Conservation (phyloP, 2,329 filamentous ascomycete genomes). For the Colletotrichum australisinense region DNA sequence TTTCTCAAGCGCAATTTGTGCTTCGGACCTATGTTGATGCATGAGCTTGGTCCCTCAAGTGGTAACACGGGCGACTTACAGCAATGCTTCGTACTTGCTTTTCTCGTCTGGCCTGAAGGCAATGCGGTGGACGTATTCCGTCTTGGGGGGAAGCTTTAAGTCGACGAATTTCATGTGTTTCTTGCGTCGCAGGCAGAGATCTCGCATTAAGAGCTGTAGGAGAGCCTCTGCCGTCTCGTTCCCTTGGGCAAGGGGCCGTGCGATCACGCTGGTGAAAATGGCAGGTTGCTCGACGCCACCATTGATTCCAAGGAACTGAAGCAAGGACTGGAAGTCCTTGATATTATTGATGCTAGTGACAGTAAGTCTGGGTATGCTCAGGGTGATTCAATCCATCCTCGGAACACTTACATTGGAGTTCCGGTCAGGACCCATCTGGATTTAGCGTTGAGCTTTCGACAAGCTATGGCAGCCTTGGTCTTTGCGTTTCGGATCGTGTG, state of each 20-base stretch:
- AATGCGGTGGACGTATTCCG: conserved; percentile 81
- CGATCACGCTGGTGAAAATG: conserved; percentile 79
- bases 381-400: conserved; percentile 8
- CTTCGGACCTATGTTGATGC: conserved; percentile 67
- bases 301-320: conserved; percentile 80
- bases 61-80: conserved; percentile 56
- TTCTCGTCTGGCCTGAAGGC: conserved; percentile 79
- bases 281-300: conserved; percentile 80
- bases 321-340: conserved; percentile 82
- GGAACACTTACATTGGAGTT: conserved; percentile 74
- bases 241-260: conserved; percentile 72
- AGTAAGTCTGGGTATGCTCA: conserved; percentile 39
- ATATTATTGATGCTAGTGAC: conserved; percentile 75
- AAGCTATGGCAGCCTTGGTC: conserved; percentile 78
- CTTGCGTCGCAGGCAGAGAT: conserved; percentile 82
- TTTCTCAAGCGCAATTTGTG: conserved; percentile 75
- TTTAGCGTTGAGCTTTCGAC: conserved; percentile 72
- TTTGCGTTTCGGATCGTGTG: conserved; percentile 84
- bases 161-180: conserved; percentile 93
- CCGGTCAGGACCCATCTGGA: conserved; percentile 85
- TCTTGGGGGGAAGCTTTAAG: conserved; percentile 79
- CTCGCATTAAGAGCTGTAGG: conserved; percentile 82
- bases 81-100: conserved; percentile 80
- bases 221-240: conserved; percentile 70
- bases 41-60: conserved; percentile 38